These are phyloP conservation scores for Hymenochaete sp. DNA, from an alignment of 1,284 basidiomycete species.

Conservation along the genomic window DNA sequence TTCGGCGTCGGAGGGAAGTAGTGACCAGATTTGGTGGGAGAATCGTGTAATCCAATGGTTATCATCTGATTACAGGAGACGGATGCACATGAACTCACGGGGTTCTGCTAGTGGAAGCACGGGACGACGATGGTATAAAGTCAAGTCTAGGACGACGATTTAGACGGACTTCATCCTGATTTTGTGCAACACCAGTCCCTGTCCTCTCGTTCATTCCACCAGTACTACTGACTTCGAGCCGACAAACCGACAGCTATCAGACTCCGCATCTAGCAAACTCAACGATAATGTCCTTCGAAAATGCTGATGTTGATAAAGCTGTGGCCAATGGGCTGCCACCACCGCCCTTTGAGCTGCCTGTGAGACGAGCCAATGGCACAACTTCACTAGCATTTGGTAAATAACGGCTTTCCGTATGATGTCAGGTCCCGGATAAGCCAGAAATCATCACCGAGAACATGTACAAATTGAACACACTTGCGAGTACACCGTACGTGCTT, in stretches of 20 bases:
- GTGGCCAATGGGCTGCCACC: conserved; percentile 27
- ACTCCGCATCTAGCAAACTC: conserved; percentile 5
- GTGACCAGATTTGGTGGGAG: too few species aligned
- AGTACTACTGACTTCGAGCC: not conserved
- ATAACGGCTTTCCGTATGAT: not conserved
- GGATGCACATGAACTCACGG: too few species aligned
- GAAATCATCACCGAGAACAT: conserved; percentile 52
- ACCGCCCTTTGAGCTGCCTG: conserved; percentile 27
- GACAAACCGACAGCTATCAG: not conserved
- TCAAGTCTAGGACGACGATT: too few species aligned
- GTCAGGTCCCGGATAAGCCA: conserved; percentile 39
- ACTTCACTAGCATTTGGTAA: not conserved
- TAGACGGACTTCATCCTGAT: too few species aligned
- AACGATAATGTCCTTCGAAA: too few species aligned
- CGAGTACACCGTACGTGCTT: conserved; percentile 34
- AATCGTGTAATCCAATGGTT: too few species aligned
- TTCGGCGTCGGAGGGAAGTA: too few species aligned
- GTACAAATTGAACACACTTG: conserved; percentile 37
- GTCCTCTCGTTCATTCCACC: too few species aligned
- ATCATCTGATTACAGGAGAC: too few species aligned
- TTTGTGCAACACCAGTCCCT: too few species aligned
- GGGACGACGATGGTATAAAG: too few species aligned
- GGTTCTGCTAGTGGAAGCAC: too few species aligned
- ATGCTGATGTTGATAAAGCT: conserved; percentile 22
- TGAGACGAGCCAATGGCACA: conserved; percentile 17